Evolutionary conservation across 139 green algal species (phyloP).

Genomic region (Chlamydomonas incerta): DNA sequence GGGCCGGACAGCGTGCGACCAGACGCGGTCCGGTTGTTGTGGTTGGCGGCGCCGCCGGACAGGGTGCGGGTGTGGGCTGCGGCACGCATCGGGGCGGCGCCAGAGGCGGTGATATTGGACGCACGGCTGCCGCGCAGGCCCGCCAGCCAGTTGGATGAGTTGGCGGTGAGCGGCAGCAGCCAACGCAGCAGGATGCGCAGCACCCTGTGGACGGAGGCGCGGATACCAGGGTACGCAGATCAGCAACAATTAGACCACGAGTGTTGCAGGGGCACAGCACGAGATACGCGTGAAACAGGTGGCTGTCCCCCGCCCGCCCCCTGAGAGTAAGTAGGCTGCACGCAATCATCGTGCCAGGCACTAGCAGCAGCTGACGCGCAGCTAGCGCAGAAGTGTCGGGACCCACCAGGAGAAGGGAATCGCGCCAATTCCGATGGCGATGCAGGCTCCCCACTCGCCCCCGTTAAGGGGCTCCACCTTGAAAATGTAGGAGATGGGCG

Average conservation of each 20-base stretch:
- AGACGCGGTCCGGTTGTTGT: not conserved
- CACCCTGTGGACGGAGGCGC: no score
- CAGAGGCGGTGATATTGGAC: conserved; percentile 22
- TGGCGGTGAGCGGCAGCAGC: not conserved
- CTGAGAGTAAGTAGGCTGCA: no score
- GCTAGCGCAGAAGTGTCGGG: no score
- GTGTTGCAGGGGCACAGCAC: no score
- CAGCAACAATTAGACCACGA: no score
- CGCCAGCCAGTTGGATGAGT: conserved; percentile 19
- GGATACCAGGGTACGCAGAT: no score
- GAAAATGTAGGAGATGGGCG: conserved; percentile 71
- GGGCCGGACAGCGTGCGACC: conserved; percentile 2
- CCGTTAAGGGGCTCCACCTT: conserved; percentile 52
- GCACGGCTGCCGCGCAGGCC: conserved; percentile 25
- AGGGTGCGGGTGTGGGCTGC: not conserved
- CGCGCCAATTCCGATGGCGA: conserved; percentile 65
- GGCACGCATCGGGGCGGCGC: not conserved
- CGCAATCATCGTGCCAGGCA: no score
- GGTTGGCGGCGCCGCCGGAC: not conserved
- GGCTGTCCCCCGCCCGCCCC: no score
- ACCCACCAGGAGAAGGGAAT: conserved; percentile 46
- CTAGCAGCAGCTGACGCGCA: no score
- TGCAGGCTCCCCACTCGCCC: conserved; percentile 63
- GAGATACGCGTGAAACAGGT: no score
- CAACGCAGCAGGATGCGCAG: conserved; percentile 21